Percentiles rank a stretch among this genome's conserved stretches.
phyloP scores from a whole-genome alignment of 129 eudicot genomes.

The Tanacetum coccineum region DNA sequence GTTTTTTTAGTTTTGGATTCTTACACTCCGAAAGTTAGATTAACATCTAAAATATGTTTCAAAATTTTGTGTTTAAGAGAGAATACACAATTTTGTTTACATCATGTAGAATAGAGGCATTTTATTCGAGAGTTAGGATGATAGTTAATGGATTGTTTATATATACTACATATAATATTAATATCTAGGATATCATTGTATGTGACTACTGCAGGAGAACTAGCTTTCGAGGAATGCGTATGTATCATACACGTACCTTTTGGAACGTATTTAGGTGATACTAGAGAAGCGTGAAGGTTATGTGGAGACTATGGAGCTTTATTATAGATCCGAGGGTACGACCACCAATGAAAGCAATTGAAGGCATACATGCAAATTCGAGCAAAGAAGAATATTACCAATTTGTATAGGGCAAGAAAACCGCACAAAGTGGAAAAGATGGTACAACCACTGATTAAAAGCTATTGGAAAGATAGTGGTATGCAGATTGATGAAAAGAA shows the following conservation, averaged over 20 bases:
- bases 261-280: not conserved
- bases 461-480: not conserved
- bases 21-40: too few relatives aligned
- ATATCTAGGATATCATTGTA: too few relatives aligned
- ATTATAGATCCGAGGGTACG: not conserved
- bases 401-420: too few relatives aligned
- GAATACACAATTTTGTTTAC: too few relatives aligned
- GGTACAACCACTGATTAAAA: not conserved
- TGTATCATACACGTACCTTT: not conserved
- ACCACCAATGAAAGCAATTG: not conserved
- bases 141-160: not conserved
- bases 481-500: too few relatives aligned
- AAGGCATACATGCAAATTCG: too few relatives aligned
- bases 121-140: not conserved
- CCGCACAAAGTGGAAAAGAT: too few relatives aligned
- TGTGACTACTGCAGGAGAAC: not conserved
- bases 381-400: too few relatives aligned
- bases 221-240: conserved; percentile 1
- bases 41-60: not conserved
- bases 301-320: not conserved
- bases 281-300: not conserved
- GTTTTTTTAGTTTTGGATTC: not conserved
- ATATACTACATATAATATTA: too few relatives aligned
- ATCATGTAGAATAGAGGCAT: not conserved
- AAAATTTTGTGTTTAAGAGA: too few relatives aligned